phyloP scores from a whole-genome alignment of 192 early-diverging fungal species.

The Coemansia sp. region DNA sequence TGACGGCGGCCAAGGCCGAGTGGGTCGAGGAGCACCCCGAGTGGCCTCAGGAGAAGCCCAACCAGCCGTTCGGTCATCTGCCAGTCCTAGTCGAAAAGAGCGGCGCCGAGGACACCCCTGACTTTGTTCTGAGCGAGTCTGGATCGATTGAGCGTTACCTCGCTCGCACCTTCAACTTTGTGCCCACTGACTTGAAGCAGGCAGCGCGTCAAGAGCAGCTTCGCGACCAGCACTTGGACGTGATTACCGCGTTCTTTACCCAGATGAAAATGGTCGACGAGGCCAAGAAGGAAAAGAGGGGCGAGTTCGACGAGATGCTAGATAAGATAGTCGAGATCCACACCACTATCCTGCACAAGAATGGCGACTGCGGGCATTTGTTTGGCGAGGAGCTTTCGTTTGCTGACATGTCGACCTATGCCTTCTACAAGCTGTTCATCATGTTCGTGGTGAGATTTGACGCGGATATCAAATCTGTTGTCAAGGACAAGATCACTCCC shows the following conservation, averaged over 20 bases:
- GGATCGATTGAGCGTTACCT: slow-evolving; percentile 60
- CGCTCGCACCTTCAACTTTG: slow-evolving; percentile 44
- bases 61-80: slow-evolving; percentile 58
- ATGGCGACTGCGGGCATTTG: slow-evolving; percentile 59
- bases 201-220: slow-evolving; percentile 41
- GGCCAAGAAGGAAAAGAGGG: slow-evolving; percentile 19
- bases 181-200: slow-evolving; percentile 36
- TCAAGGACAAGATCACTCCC: slow-evolving; percentile 22
- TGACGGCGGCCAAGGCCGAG: slow-evolving; percentile 40
- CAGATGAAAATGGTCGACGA: background rate
- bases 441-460: background rate
- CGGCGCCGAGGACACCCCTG: slow-evolving; percentile 33
- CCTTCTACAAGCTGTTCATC: slow-evolving; percentile 17
- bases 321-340: slow-evolving; percentile 35
- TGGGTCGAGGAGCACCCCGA: slow-evolving; percentile 54
- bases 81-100: slow-evolving; percentile 57
- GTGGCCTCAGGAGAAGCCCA: slow-evolving; percentile 57
- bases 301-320: slow-evolving; percentile 14
- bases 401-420: slow-evolving; percentile 40
- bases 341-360: slow-evolving; percentile 38
- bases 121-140: slow-evolving; percentile 47
- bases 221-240: slow-evolving; percentile 21
- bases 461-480: background rate
- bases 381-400: slow-evolving; percentile 48
- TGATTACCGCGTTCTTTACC: background rate